phyloP scores from a whole-genome alignment of 2,329 filamentous ascomycete genomes.

The Penicillium sp. region DNA sequence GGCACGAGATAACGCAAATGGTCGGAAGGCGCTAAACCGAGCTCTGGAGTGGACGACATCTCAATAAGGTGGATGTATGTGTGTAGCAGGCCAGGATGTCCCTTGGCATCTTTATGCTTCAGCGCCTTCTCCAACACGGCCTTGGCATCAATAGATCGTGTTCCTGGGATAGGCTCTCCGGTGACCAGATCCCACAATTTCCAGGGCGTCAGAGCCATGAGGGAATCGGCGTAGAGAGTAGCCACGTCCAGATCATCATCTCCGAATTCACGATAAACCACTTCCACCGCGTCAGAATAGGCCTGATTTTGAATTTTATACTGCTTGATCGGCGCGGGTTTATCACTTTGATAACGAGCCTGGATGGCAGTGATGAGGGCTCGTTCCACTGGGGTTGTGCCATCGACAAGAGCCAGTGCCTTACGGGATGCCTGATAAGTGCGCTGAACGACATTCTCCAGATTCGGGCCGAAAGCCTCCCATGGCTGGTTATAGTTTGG shows the following conservation, averaged over 20 bases:
- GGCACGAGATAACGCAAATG: conserved; percentile 68
- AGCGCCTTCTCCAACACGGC: conserved; percentile 65
- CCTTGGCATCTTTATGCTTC: conserved; percentile 52
- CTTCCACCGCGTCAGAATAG: conserved; percentile 68
- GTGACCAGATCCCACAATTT: conserved; percentile 67
- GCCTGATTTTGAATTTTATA: conserved; percentile 62
- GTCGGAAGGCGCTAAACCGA: conserved; percentile 66
- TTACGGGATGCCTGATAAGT: conserved; percentile 55
- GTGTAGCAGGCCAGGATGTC: conserved; percentile 74
- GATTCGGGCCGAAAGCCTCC: conserved; percentile 72
- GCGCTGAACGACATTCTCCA: conserved; percentile 55
- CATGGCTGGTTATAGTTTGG: conserved; percentile 84
- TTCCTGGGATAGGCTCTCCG: conserved; percentile 60
- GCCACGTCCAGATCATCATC: conserved; percentile 70
- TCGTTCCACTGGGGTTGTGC: conserved; percentile 60
- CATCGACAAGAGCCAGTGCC: conserved; percentile 49
- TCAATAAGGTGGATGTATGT: conserved; percentile 80
- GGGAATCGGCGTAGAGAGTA: conserved; percentile 66
- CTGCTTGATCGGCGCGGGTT: conserved; percentile 51
- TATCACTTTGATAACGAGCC: conserved; percentile 64
- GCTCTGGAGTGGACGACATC: conserved; percentile 72
- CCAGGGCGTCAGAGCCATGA: conserved; percentile 72
- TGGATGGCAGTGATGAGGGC: conserved; percentile 69
- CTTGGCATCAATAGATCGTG: conserved; percentile 66
- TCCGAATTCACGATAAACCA: conserved; percentile 59